Percentiles rank a stretch among this genome's conserved stretches.
These are phyloP conservation scores for Gaultheria prostrata DNA, from an alignment of 148 eudicot genomes.

Conservation along the genomic window DNA sequence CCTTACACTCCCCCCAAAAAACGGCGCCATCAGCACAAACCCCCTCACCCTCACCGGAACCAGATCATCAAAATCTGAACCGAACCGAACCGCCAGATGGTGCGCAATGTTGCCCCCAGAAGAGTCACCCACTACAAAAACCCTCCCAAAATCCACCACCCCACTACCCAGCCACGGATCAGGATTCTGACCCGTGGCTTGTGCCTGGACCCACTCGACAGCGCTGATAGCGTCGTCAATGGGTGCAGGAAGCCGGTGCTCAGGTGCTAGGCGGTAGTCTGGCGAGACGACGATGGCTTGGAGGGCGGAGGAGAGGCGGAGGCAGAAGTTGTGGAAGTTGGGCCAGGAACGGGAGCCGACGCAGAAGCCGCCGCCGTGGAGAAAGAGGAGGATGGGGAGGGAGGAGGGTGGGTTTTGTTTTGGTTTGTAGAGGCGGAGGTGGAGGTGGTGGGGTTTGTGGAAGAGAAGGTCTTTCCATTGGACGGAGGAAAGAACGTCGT, in stretches of 20 bases:
- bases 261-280: conserved; percentile 75
- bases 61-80: conserved; percentile 38
- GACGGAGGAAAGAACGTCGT: conserved; percentile 17
- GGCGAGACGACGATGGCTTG: conserved; percentile 56
- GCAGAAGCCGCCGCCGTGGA: conserved; percentile 88
- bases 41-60: conserved; percentile 50
- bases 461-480: conserved; percentile 53
- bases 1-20: conserved; percentile 61
- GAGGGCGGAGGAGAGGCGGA: conserved; percentile 49
- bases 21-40: conserved; percentile 62
- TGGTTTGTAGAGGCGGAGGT: conserved; percentile 65
- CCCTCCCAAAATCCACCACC: conserved; percentile 51
- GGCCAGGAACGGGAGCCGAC: conserved; percentile 74
- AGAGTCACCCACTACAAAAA: conserved; percentile 67
- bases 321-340: conserved; percentile 51
- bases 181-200: conserved; percentile 24
- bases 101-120: conserved; percentile 88
- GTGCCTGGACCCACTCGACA: conserved; percentile 49
- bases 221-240: conserved; percentile 48
- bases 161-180: conserved; percentile 24
- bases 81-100: conserved; percentile 54
- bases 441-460: conserved; percentile 39
- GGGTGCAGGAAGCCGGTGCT: conserved; percentile 74
- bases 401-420: neutral
- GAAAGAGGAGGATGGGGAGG: conserved; percentile 47